Evolutionary conservation across 495 filamentous ascomycete species (phyloP), one percentile per base, ranked within the genome.

Genomic region (Penicillium robsamsonii): DNA sequence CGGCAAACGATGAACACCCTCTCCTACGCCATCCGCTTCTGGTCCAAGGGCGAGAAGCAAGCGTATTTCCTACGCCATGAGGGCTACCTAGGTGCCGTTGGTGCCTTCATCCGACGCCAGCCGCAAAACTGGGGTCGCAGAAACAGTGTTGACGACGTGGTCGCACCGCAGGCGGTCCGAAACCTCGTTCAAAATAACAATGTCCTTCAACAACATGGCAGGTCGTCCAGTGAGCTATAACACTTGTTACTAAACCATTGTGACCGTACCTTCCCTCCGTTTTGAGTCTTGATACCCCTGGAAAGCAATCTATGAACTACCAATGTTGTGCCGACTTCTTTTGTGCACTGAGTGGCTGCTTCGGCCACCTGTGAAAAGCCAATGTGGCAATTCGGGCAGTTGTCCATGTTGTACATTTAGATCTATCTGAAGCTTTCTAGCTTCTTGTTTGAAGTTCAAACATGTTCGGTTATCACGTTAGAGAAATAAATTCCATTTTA

Each of bases 1-100:
- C 84, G 85, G 11, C 95, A 97, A 70, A 98, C 94, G 15, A 97
- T 98, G 87, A 93, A 96, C 68, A 96, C 94, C 0, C 79, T 98
- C 1, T 88, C 87, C 37, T 97, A 94, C 66, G 94, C 93, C 65
- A 97, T 97, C 74, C 87, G 87, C 53, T 98, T 97, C 74, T 98
- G 94, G 94, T 92, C 87, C 62, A 89, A 93, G 63, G 94, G 95
- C 55, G 79, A 86, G 66, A 96, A 95, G 72, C 88, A 96, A 71
- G 93, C 94, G 9, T 97, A 96, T 72, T 98, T 98, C 67, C 69
- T 98, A 41, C 84, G 95, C 10, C 94, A 98, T 62, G 94, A 98
- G 65, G 94, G 94, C 25, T 98, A 96, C 74, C 79, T 98, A 2
- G 94, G 94, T n/a, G 87, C 94, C 12, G 94, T 97, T 2, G 94